These are phyloP conservation scores for Cymbopogon flexuosus DNA, from an alignment of 202 grass and related monocot species.

Conservation along the genomic window DNA sequence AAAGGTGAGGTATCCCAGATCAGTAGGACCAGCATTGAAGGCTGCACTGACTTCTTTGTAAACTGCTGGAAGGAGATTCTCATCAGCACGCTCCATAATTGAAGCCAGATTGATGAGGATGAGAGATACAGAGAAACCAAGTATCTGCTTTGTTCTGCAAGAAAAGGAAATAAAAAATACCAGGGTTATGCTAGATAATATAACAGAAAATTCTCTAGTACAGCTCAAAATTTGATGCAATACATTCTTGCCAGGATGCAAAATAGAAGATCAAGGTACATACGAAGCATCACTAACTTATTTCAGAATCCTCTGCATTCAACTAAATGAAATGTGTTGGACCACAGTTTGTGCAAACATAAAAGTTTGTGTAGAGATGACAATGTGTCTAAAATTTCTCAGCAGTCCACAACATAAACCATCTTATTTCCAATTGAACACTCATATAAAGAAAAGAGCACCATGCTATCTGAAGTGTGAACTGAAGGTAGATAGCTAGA, in stretches of 20 bases:
- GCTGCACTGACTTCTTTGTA: slow-evolving; percentile 93
- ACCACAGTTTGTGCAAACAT: not conserved
- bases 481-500: slow-evolving; percentile 5
- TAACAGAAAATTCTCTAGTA: not conserved
- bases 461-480: not conserved
- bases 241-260: not conserved
- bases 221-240: not conserved
- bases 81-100: slow-evolving; percentile 88
- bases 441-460: not conserved
- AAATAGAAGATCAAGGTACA: not conserved
- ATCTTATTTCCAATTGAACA: slow-evolving; percentile 1
- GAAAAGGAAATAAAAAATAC: not conserved
- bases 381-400: not conserved
- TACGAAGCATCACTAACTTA: not conserved
- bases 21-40: slow-evolving; percentile 73
- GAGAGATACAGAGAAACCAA: slow-evolving; percentile 87
- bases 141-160: slow-evolving; percentile 73
- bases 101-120: slow-evolving; percentile 91
- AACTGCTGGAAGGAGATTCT: slow-evolving; percentile 88
- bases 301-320: not conserved
- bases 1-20: slow-evolving; percentile 91
- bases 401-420: not conserved
- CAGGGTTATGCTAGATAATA: not conserved
- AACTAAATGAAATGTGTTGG: not conserved
- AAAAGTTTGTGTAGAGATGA: not conserved